These are phyloP conservation scores for Polygonum aviculare DNA, from an alignment of 148 eudicot species.

Conservation along the genomic window DNA sequence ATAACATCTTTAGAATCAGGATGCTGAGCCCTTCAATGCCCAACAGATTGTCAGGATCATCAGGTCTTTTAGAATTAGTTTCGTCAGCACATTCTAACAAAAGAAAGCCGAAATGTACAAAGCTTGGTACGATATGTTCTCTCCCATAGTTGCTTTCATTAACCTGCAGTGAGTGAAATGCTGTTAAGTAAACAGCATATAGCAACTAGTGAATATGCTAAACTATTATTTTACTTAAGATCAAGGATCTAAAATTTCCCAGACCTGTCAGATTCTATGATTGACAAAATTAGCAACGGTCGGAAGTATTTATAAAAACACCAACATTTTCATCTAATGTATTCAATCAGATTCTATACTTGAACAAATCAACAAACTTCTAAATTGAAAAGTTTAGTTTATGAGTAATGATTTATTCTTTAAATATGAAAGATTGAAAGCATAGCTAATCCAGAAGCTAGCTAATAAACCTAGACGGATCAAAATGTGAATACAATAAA, in stretches of 20 bases:
- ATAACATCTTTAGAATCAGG: constrained; percentile 45
- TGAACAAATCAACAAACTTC: neutral
- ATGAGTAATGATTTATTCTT: neutral
- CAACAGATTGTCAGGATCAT: constrained; percentile 35
- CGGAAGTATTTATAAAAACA: neutral
- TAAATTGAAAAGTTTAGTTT: neutral
- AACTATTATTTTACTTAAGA: neutral
- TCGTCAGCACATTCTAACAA: constrained; percentile 43
- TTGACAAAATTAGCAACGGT: neutral
- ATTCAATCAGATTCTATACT: neutral
- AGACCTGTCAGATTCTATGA: neutral
- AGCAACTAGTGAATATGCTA: neutral
- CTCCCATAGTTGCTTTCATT: constrained; percentile 47
- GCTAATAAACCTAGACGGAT: neutral
- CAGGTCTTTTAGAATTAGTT: constrained; percentile 17
- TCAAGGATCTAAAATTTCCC: neutral
- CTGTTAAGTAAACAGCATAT: neutral
- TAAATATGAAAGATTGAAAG: neutral
- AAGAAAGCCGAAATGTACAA: constrained; percentile 45
- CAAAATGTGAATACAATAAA: neutral
- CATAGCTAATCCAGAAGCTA: neutral
- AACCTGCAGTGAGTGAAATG: constrained; percentile 22
- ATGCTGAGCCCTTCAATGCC: constrained; percentile 42
- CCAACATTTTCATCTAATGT: neutral
- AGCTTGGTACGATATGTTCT: constrained; percentile 56